phyloP scores from a whole-genome alignment of 108 stramenopile genomes.

The Cyclostephanos invisitatus region DNA sequence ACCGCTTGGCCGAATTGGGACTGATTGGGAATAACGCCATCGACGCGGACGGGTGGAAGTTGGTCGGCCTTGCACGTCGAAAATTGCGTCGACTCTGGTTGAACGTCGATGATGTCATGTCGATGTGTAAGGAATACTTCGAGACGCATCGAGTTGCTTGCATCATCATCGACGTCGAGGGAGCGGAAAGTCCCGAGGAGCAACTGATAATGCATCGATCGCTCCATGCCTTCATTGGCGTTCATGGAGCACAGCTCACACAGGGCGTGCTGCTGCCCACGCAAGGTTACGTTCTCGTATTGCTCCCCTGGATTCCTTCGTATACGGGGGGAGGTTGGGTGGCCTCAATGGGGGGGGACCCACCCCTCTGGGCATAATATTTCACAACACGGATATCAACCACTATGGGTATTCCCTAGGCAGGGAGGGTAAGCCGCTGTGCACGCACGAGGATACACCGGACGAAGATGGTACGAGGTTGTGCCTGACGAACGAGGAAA shows the following conservation, averaged over 20 bases:
- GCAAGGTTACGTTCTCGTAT: constrained; percentile 27
- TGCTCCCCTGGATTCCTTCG: constrained; percentile 30
- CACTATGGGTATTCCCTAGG: constrained; percentile 3
- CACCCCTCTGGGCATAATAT: constrained; percentile 28
- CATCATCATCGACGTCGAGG: constrained; percentile 27
- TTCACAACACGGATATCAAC: constrained; percentile 3
- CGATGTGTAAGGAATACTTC: constrained; percentile 29
- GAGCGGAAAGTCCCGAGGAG: constrained; percentile 27
- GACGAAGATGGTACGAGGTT: constrained; percentile 3
- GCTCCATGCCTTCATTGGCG: constrained; percentile 32
- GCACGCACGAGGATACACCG: constrained; percentile 18
- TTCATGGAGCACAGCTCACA: constrained; percentile 47
- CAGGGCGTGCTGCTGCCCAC: constrained; percentile 31
- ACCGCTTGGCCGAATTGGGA: constrained; percentile 12
- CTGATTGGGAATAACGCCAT: neutral
- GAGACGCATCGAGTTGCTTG: constrained; percentile 22
- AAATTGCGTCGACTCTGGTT: constrained; percentile 42
- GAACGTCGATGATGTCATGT: constrained; percentile 37
- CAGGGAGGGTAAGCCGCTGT: constrained; percentile 23
- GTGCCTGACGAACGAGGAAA: constrained; percentile 26
- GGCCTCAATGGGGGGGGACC: constrained; percentile 10
- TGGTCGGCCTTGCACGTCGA: constrained; percentile 30
- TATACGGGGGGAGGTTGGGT: constrained; percentile 30
- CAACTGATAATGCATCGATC: constrained; percentile 44
- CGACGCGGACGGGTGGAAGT: constrained; percentile 1